Percentiles rank a stretch among this genome's conserved stretches.
These are phyloP conservation scores for Colletotrichum camelliae DNA, from an alignment of 2,329 filamentous ascomycete species.

Conservation along the genomic window DNA sequence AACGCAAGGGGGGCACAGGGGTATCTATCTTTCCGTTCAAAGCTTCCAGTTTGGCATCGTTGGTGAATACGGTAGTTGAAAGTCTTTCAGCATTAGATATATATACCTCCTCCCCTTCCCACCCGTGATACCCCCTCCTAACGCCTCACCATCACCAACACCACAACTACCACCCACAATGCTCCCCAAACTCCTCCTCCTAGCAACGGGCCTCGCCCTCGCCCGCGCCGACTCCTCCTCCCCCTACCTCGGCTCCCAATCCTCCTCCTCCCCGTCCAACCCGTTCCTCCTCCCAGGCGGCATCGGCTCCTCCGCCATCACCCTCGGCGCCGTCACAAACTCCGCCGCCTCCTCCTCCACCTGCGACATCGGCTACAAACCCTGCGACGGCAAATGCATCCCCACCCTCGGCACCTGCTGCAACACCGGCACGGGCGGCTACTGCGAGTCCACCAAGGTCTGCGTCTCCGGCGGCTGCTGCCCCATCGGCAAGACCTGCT, in stretches of 20 bases:
- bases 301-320: constrained; percentile 21
- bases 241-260: neutral
- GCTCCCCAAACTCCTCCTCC: neutral
- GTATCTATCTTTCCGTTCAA: neutral
- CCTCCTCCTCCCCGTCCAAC: neutral
- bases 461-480: constrained; percentile 38
- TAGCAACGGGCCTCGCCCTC: neutral
- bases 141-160: neutral
- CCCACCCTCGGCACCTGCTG: constrained; percentile 34
- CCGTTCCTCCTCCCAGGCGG: constrained; percentile 24
- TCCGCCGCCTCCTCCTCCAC: neutral
- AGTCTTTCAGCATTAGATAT: neutral
- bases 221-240: neutral
- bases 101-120: fast-evolving
- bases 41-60: fast-evolving
- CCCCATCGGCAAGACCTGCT: constrained; percentile 33
- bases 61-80: neutral
- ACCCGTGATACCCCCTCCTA: neutral
- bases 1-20: neutral
- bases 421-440: constrained; percentile 29
- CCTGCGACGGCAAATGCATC: constrained; percentile 37
- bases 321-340: constrained; percentile 16
- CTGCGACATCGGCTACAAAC: constrained; percentile 26
- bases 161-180: neutral
- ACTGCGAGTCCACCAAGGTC: constrained; percentile 34